Base-by-base conservation (phyloP, 192 early-diverging fungal genomes). In the Physocladia obscura region DNA sequence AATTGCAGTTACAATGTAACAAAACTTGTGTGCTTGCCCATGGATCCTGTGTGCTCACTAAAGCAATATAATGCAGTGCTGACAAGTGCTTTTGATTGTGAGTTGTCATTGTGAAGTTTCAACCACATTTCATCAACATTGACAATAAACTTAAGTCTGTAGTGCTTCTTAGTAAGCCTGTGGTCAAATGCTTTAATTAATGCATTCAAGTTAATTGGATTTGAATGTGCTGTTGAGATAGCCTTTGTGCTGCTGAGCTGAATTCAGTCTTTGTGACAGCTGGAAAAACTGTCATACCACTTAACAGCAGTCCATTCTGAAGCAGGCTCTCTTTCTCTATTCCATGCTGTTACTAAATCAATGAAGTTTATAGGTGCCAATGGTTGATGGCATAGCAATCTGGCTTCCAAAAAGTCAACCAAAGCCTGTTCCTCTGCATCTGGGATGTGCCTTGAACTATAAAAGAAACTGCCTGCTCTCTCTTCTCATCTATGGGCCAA, bases 81-180 rank as follows among this genome's bases (percentile, higher is more conserved):
- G 21, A 52, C 50, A 21, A 52, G 4, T 21, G 4, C 21, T 52
- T 52, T 52, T 4, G 50, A 52, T 4, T 4, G 6, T 11, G 50
- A 52, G 6, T 4, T 11, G 50, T 21, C 29, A 27, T 52, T 52
- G 21, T 4, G 6, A 52, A 52, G 50, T 21, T 52, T 52, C 50
- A 52, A 4, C 4, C 50, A 27, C 50, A 52, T 52, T 52, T 52
- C 50, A 21, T 52, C 50, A 52, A 52, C 50, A 52, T 52, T 52
- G 50, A 21, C 29, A n/a, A 52, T 26, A n/a, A 26, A 4, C 21
- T 4, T n/a, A n/a, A n/a, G 29, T 6, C 50, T 52, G 29, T 52
- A 52, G 50, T 27, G 21, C 29, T 27, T 27, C 21, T n/a, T n/a
- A 4, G n/a, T 4, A n/a, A 52, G 21, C 50, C 50, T 26, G 50